Conservation (phyloP, 1,284 basidiomycete species). For the Jaminaea rosea region DNA sequence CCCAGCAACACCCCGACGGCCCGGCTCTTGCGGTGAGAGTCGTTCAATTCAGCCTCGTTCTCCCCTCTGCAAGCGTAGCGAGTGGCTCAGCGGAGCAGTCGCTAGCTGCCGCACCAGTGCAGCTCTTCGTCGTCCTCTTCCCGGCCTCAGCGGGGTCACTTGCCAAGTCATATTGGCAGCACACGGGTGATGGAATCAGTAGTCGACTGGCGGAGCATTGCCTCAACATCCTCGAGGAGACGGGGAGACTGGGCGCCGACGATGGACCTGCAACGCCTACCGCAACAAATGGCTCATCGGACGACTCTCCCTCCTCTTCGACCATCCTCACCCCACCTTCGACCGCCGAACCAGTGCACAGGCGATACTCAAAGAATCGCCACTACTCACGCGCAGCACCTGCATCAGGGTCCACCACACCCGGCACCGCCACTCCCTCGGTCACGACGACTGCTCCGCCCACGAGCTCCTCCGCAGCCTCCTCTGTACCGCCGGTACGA, state of each 20-base stretch:
- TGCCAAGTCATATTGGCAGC: slow-evolving; percentile 93
- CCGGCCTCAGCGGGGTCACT: slow-evolving; percentile 57
- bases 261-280: neutral
- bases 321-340: no score
- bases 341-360: neutral
- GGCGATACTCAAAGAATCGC: slow-evolving; percentile 14
- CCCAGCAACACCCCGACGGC: neutral
- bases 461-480: neutral
- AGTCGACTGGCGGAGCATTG: slow-evolving; percentile 78
- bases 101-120: neutral
- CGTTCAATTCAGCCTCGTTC: slow-evolving; percentile 6
- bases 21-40: neutral
- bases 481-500: neutral
- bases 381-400: slow-evolving; percentile 14
- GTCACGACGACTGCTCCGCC: no score
- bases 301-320: no score
- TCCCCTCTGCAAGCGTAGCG: neutral
- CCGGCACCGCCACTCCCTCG: no score
- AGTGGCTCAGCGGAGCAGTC: neutral
- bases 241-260: slow-evolving; percentile 2
- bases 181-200: slow-evolving; percentile 80
- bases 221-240: slow-evolving; percentile 49
- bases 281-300: neutral
- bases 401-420: neutral
- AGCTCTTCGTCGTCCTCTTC: slow-evolving; percentile 67